Conservation (phyloP, 257 asterid species). For the Verbena officinalis region DNA sequence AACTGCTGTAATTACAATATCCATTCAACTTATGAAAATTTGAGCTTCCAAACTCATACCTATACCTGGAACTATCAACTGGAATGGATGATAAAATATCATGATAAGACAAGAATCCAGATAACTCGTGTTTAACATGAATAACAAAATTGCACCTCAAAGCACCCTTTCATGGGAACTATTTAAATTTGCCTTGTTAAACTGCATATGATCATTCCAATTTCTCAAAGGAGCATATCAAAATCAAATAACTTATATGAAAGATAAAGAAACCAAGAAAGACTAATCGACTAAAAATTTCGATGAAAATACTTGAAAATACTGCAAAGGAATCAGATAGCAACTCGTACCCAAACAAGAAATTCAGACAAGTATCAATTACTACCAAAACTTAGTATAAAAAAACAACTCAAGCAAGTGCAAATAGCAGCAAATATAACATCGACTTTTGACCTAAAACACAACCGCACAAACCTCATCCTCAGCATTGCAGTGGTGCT, state of each 20-base stretch:
- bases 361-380: neutral
- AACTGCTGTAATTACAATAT: neutral
- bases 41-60: neutral
- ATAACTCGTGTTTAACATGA: neutral
- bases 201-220: constrained; percentile 8
- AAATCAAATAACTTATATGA: neutral
- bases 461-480: constrained; percentile 56
- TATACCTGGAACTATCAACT: neutral
- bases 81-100: neutral
- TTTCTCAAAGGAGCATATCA: constrained; percentile 2
- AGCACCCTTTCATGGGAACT: neutral
- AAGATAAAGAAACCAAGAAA: neutral
- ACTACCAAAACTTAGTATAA: constrained; percentile 3
- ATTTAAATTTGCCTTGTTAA: neutral
- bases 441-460: neutral
- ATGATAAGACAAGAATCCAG: neutral
- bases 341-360: too few species aligned
- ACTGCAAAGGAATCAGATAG: constrained; percentile 9
- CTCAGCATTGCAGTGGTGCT: constrained; percentile 89
- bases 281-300: neutral
- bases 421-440: neutral
- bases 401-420: neutral
- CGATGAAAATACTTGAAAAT: neutral
- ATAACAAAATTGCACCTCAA: neutral
- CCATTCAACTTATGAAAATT: neutral